Conservation (phyloP, 202 grass and related monocot species). For the Panicum virgatum region DNA sequence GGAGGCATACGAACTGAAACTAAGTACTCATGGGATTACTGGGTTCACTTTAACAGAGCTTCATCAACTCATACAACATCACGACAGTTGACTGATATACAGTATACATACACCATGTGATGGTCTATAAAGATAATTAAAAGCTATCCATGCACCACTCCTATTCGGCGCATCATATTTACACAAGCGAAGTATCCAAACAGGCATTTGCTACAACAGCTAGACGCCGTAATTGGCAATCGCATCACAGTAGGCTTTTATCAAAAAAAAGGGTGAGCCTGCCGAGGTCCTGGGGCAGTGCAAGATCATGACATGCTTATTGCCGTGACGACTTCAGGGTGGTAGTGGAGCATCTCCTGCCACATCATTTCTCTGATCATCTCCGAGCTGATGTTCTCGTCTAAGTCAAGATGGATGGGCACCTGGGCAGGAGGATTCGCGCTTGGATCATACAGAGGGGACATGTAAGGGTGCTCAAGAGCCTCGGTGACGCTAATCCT, state of each 20-base stretch:
- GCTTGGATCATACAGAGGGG: constrained; percentile 70
- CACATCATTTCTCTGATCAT: constrained; percentile 95
- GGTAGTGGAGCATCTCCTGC: constrained; percentile 88
- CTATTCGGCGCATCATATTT: constrained; percentile 46
- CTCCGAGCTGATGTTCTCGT: constrained; percentile 73
- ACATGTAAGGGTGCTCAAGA: constrained; percentile 79
- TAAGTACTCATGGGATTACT: constrained; percentile 2
- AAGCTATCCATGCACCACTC: constrained; percentile 33
- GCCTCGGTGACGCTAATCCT: constrained; percentile 74
- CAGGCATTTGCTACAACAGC: constrained; percentile 30
- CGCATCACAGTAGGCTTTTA: not conserved
- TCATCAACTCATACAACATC: constrained; percentile 35
- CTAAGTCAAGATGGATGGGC: constrained; percentile 72
- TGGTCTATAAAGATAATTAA: constrained; percentile 33
- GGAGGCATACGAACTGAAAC: constrained; percentile 8
- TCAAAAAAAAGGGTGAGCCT: constrained; percentile 11
- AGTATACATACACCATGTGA: constrained; percentile 43
- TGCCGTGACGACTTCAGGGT: constrained; percentile 59
- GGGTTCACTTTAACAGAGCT: not conserved
- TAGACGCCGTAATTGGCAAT: constrained; percentile 29
- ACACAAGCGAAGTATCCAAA: constrained; percentile 31
- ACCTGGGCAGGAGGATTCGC: constrained; percentile 70
- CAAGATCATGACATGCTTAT: constrained; percentile 30
- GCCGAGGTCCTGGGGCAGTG: not conserved
- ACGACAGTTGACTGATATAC: constrained; percentile 22